Evolutionary conservation across 2,329 filamentous ascomycete genomes (phyloP).

Genomic region (Trichophyton rubrum): DNA sequence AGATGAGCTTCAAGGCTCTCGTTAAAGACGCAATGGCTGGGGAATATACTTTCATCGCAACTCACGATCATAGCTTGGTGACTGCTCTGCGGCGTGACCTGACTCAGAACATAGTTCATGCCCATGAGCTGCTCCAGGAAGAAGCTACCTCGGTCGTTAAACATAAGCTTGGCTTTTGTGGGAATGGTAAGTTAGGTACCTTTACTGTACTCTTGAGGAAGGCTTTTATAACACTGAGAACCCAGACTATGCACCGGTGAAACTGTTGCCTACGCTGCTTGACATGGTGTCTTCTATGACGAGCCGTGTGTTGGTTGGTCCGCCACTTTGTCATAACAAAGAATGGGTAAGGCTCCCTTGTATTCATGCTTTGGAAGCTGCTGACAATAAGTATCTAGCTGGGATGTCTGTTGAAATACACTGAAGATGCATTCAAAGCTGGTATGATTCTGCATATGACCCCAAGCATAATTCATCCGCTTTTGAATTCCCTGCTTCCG

Average conservation of each 20-base stretch:
- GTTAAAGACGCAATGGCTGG: neutral
- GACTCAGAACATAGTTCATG: neutral
- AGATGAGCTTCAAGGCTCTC: neutral
- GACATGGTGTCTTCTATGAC: conserved; percentile 14
- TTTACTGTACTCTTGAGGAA: neutral
- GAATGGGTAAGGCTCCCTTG: conserved; percentile 11
- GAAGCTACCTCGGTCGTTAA: neutral
- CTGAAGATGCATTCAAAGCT: conserved; percentile 12
- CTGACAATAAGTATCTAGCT: neutral
- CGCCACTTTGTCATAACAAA: conserved; percentile 13
- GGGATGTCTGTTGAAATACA: conserved; percentile 10
- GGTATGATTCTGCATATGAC: conserved; percentile 13
- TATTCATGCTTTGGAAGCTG: neutral
- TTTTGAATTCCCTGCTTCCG: neutral
- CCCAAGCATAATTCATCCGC: conserved; percentile 3
- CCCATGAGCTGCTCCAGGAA: neutral
- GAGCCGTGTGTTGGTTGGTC: conserved; percentile 12
- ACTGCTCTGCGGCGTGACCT: neutral
- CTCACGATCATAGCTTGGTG: neutral
- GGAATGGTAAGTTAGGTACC: neutral
- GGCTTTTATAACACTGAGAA: neutral
- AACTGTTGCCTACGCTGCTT: conserved; percentile 10
- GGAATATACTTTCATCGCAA: neutral
- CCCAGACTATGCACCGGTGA: neutral
- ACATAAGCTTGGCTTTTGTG: neutral